These are phyloP conservation scores for Agaricus sinodeliciosus DNA, from an alignment of 768 basidiomycete genomes.

Conservation along the genomic window DNA sequence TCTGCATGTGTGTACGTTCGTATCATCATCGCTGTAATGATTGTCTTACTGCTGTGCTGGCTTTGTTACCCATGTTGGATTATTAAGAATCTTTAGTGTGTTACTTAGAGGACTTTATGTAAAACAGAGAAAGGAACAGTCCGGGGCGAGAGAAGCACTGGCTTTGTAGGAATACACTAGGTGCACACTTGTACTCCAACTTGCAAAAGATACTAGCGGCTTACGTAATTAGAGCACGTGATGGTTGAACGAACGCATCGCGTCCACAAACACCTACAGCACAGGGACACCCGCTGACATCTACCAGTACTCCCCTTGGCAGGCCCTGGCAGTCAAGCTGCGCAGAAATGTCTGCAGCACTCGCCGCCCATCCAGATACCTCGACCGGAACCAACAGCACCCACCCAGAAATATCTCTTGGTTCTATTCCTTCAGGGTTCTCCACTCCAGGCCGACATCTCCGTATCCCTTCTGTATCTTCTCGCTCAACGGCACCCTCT, in stretches of 20 bases:
- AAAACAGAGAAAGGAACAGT: slow-evolving; percentile 2
- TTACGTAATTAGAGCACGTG: background rate
- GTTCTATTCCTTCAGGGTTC: slow-evolving; percentile 46
- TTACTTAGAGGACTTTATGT: slow-evolving; percentile 5
- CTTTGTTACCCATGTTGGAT: slow-evolving; percentile 17
- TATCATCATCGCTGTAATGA: slow-evolving; percentile 22
- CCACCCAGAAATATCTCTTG: slow-evolving; percentile 56
- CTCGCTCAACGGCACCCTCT: slow-evolving; percentile 44
- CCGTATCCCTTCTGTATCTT: slow-evolving; percentile 44
- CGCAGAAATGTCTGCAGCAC: slow-evolving; percentile 7
- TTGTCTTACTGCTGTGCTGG: slow-evolving; percentile 17
- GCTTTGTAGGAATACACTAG: background rate
- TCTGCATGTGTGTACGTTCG: slow-evolving; percentile 13
- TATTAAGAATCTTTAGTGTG: slow-evolving; percentile 2
- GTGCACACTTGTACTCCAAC: too few relatives aligned
- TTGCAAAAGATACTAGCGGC: too few relatives aligned
- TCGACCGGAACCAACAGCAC: slow-evolving; percentile 26
- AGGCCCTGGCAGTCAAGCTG: too few relatives aligned
- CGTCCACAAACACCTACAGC: background rate
- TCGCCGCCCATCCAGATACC: background rate
- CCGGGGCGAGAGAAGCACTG: background rate
- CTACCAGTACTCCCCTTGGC: background rate
- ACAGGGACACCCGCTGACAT: background rate
- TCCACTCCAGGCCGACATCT: slow-evolving; percentile 41
- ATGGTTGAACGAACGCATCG: background rate